Conservation (phyloP, 257 asterid species). For the Nicotiana benthamiana region DNA sequence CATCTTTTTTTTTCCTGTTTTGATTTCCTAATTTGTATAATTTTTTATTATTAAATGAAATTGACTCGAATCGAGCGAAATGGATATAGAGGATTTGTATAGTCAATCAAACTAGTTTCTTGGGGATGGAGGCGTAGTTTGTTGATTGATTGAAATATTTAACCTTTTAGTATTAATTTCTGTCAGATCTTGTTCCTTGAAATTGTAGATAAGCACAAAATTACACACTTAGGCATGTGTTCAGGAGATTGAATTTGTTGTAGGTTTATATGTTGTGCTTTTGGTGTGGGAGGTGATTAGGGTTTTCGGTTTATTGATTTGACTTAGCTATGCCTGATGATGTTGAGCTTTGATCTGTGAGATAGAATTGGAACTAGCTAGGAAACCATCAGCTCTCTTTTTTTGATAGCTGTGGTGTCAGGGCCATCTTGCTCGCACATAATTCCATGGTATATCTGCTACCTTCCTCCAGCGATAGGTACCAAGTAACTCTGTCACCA, state of each 20-base stretch:
- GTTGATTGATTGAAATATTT: not conserved
- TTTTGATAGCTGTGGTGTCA: too few species aligned
- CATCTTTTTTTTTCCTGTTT: not conserved
- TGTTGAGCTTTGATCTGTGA: not conserved
- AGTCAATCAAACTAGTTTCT: not conserved
- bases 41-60: not conserved
- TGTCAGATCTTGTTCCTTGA: not conserved
- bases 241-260: not conserved
- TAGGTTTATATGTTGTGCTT: not conserved
- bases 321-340: not conserved
- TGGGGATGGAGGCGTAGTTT: not conserved
- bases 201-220: not conserved
- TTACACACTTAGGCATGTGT: not conserved
- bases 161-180: not conserved
- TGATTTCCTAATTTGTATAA: not conserved
- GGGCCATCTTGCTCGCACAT: too few species aligned
- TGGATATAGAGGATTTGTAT: not conserved
- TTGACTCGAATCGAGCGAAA: not conserved
- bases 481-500: too few species aligned
- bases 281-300: not conserved
- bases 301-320: not conserved
- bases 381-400: not conserved
- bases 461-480: too few species aligned
- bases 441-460: too few species aligned
- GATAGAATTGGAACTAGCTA: not conserved